Evolutionary conservation across 345 rosid genomes (phyloP).

Genomic region (Eucalyptus tenuipes): DNA sequence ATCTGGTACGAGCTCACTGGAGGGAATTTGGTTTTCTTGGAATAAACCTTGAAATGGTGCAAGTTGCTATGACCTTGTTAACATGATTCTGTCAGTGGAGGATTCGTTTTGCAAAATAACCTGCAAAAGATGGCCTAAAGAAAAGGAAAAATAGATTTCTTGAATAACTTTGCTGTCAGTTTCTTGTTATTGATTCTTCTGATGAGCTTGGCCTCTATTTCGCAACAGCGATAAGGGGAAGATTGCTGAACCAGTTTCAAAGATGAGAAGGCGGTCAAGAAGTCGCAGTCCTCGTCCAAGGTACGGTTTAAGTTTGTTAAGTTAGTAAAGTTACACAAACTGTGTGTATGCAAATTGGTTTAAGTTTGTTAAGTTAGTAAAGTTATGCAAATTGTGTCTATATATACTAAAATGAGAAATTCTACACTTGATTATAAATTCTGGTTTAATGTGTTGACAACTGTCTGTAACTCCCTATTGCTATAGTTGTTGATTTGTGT

Average conservation of each 20-base stretch:
- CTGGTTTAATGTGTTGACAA: neutral
- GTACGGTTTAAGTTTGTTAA: neutral
- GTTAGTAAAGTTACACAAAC: neutral
- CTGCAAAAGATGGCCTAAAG: neutral
- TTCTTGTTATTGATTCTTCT: neutral
- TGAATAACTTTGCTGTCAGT: neutral
- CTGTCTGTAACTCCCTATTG: neutral
- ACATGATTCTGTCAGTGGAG: neutral
- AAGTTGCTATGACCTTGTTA: neutral
- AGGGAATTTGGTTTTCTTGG: neutral
- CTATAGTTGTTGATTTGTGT: neutral
- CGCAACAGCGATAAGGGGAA: constrained; percentile 34
- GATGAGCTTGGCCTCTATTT: neutral
- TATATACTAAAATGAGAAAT: neutral
- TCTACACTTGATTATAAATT: neutral
- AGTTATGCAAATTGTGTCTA: neutral
- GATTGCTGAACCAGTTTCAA: constrained; percentile 30
- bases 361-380: neutral
- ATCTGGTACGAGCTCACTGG: neutral
- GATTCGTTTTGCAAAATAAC: neutral
- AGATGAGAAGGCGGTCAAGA: constrained; percentile 19
- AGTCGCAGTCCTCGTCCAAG: constrained; percentile 48
- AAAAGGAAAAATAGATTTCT: neutral
- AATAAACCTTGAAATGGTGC: neutral
- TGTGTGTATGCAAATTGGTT: neutral